Evolutionary conservation across 805 yeast species (phyloP).

Genomic region (Nakazawaea molendinolei): DNA sequence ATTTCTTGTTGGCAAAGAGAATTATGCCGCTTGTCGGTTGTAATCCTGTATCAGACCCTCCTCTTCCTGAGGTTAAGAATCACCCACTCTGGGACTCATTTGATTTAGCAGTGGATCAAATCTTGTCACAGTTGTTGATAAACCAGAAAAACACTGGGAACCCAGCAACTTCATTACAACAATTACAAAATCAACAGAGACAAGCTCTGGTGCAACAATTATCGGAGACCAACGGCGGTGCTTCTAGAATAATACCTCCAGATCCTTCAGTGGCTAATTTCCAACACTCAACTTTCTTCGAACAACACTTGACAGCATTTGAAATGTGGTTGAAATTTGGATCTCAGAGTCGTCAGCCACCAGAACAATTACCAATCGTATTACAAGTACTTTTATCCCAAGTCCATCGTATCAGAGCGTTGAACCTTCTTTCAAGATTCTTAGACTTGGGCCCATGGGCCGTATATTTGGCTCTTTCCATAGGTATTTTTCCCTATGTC

Average conservation of each 20-base stretch:
- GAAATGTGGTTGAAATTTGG: slow-evolving; percentile 95
- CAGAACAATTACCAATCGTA: slow-evolving; percentile 92
- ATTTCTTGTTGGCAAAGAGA: slow-evolving; percentile 84
- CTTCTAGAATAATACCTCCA: neutral
- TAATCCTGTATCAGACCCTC: slow-evolving; percentile 92
- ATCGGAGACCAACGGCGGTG: slow-evolving; percentile 1
- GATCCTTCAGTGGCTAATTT: slow-evolving; percentile 37
- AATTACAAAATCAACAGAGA: slow-evolving; percentile 7
- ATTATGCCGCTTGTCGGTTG: slow-evolving; percentile 92
- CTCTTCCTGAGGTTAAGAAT: slow-evolving; percentile 74
- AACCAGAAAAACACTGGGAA: slow-evolving; percentile 16
- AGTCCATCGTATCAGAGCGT: slow-evolving; percentile 86
- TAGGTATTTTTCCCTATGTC: slow-evolving; percentile 95
- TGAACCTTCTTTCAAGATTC: slow-evolving; percentile 76
- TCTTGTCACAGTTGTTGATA: slow-evolving; percentile 62
- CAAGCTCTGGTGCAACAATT: slow-evolving; percentile 10
- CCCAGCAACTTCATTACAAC: slow-evolving; percentile 8
- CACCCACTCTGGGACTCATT: slow-evolving; percentile 98
- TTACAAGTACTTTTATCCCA: slow-evolving; percentile 89
- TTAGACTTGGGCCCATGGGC: slow-evolving; percentile 98
- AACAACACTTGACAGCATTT: slow-evolving; percentile 93
- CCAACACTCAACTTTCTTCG: slow-evolving; percentile 90
- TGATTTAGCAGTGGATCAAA: slow-evolving; percentile 96
- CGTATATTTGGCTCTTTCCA: slow-evolving; percentile 83
- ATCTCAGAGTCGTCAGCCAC: slow-evolving; percentile 75